These are phyloP conservation scores for Metschnikowia cubensis DNA, from an alignment of 805 yeast species.

Conservation along the genomic window DNA sequence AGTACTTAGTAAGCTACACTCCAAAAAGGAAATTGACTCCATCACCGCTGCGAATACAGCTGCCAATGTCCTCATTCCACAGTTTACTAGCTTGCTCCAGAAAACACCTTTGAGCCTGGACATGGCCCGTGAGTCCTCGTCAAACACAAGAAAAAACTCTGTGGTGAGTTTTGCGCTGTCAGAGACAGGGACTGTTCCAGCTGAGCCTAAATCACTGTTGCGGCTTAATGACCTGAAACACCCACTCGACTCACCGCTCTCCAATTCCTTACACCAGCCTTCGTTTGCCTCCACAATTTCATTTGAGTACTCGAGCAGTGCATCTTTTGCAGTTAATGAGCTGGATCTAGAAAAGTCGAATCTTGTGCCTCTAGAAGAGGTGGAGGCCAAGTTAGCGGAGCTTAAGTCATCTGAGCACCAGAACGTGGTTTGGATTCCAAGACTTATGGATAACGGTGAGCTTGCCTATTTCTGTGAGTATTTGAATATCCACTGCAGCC, in stretches of 20 bases:
- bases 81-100: constrained; percentile 35
- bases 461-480: constrained; percentile 58
- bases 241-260: background rate
- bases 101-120: constrained; percentile 28
- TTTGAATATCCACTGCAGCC: constrained; percentile 54
- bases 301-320: constrained; percentile 5
- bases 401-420: constrained; percentile 19
- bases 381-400: constrained; percentile 25
- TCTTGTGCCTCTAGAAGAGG: constrained; percentile 24
- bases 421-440: constrained; percentile 55
- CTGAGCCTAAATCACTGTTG: constrained; percentile 1
- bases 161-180: constrained; percentile 49
- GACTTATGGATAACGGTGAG: constrained; percentile 51
- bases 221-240: constrained; percentile 3
- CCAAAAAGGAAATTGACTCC: constrained; percentile 39
- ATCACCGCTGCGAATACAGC: constrained; percentile 46
- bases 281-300: constrained; percentile 12
- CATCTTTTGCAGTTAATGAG: constrained; percentile 5
- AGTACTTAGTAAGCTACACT: constrained; percentile 33
- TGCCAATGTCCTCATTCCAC: constrained; percentile 42
- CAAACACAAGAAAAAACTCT: constrained; percentile 44
- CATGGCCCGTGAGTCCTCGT: constrained; percentile 28
- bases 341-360: constrained; percentile 9
- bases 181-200: constrained; percentile 29
- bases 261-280: constrained; percentile 6